These are phyloP conservation scores for Mycena galericulata DNA, from an alignment of 768 basidiomycete species.

Conservation along the genomic window DNA sequence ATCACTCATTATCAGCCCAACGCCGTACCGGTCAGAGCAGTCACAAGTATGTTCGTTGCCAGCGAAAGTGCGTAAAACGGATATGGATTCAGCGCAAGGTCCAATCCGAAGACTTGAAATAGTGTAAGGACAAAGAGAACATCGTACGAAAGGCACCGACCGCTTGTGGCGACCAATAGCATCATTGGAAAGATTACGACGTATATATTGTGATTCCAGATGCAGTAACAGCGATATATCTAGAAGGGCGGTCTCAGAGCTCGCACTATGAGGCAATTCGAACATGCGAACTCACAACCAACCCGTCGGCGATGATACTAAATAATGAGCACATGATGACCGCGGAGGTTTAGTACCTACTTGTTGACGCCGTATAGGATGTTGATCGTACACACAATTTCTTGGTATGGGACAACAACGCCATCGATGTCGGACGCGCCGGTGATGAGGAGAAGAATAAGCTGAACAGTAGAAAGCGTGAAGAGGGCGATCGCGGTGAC, in stretches of 20 bases:
- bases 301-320: background rate
- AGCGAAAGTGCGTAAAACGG: background rate
- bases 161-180: background rate
- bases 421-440: background rate
- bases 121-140: no score
- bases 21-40: constrained; percentile 8
- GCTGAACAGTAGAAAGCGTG: background rate
- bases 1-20: background rate
- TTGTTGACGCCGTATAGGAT: constrained; percentile 6
- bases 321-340: background rate
- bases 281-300: background rate
- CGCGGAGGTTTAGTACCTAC: background rate
- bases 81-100: background rate
- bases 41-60: background rate
- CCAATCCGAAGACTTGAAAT: background rate
- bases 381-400: background rate
- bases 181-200: background rate
- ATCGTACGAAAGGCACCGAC: background rate
- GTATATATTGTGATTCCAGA: constrained; percentile 7
- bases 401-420: background rate
- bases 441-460: background rate
- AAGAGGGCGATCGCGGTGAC: constrained; percentile 1
- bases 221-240: constrained; percentile 4
- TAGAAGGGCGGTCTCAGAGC: no score
- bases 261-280: no score